These are phyloP conservation scores for Xylona heveae DNA, from an alignment of 495 filamentous ascomycete genomes.

Conservation along the genomic window DNA sequence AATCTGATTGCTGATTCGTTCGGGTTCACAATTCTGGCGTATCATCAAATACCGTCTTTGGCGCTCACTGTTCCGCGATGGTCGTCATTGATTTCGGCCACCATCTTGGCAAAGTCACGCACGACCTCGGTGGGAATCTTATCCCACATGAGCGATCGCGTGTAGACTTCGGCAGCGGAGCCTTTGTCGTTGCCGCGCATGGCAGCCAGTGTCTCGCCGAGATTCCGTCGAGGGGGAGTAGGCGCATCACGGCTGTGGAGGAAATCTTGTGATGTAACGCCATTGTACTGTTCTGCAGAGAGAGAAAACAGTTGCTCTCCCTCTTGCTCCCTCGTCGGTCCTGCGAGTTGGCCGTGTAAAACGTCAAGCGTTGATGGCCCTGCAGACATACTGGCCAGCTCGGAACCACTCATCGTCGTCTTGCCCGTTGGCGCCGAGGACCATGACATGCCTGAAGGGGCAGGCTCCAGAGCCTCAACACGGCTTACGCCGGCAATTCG, in stretches of 20 bases:
- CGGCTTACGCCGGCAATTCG: conserved; percentile 11
- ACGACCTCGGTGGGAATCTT: conserved; percentile 83
- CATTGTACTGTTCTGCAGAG: conserved; percentile 74
- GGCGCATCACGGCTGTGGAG: conserved; percentile 23
- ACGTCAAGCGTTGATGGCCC: conserved; percentile 32
- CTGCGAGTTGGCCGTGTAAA: conserved; percentile 47
- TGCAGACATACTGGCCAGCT: not conserved
- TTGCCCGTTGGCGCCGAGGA: conserved; percentile 7
- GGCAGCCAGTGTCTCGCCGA: conserved; percentile 64
- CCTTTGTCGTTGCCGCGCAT: conserved; percentile 41
- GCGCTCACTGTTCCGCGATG: no score
- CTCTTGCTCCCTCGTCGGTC: conserved; percentile 67
- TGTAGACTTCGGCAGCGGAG: conserved; percentile 71
- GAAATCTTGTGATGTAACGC: conserved; percentile 52
- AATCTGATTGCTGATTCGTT: no score
- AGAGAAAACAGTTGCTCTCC: conserved; percentile 77
- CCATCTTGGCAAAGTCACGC: conserved; percentile 76
- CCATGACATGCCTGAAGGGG: conserved; percentile 18
- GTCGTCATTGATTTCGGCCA: conserved; percentile 34
- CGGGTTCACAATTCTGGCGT: no score
- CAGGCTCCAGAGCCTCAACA: conserved; percentile 15
- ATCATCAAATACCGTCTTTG: conserved; percentile 64
- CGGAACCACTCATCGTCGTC: conserved; percentile 1
- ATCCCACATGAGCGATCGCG: conserved; percentile 83
- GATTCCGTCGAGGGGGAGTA: conserved; percentile 37